Base-by-base conservation (phyloP, 805 yeast species). In the Maudiozyma turicensis region DNA sequence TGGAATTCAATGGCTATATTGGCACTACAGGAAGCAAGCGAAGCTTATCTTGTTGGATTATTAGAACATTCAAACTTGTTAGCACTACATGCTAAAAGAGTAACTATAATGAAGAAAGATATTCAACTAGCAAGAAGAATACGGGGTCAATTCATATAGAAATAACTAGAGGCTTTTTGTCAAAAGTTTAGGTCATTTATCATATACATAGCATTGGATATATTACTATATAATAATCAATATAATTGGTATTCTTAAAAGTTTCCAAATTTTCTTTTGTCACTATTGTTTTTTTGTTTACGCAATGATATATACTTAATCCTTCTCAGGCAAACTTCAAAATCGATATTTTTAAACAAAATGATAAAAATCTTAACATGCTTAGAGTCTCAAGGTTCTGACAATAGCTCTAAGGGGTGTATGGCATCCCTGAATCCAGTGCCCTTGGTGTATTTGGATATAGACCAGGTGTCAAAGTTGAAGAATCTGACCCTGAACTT, bases 21-120 rank as follows among this genome's bases (percentile, higher is more conserved):
- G 63, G 91, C 91, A 4, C 67, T 85, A 34, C 95, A 85, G 60
- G 95, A 85, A 60, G 91, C 91, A 1, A 75, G 85, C 45, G 95
- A 85, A 60, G 90, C 91, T 1, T 85, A 80, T 53, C 63, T 85
- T 52, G 82, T 84, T 10, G 84, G 84, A 48, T 66, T 85, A 38
- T 69, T 85, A 46, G 93, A 85, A 59, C 93, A 85, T 61, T 84
- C 90, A 3, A 85, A 85, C 57, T 61, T 84, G 38, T 72, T 87
- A 63, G 93, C 93, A 11, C 67, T 85, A 38, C 93, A 85, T 65
- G 90, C 89, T 1, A 84, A 81, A 59, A 68, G 95, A 56, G 88
- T 85, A n/a, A 85, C 95, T 0, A 83, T 85, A 34, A 85, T 84
- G 91, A 85, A 82, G 58, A 84, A 82, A 63, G 95, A 85, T 61